Evolutionary conservation across 2,329 filamentous ascomycete genomes (phyloP).

Genomic region (Talaromyces sp.): DNA sequence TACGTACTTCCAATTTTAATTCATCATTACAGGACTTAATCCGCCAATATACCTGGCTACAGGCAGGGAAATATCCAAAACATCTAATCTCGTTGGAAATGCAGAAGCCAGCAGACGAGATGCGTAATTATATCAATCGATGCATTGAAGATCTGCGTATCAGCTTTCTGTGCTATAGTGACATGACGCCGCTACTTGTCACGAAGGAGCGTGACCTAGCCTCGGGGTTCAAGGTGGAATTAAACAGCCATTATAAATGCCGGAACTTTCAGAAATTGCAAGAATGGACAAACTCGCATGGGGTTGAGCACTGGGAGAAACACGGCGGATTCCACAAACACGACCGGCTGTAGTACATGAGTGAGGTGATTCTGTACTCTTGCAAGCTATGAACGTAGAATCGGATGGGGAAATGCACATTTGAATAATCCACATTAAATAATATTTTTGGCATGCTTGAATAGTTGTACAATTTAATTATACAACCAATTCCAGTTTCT

Average conservation of each 20-base stretch:
- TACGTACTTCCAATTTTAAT: neutral
- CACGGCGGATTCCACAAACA: neutral
- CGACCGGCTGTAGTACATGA: neutral
- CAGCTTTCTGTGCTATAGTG: neutral
- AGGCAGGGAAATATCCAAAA: neutral
- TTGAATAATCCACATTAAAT: too few relatives aligned
- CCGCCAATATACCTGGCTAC: conserved; percentile 6
- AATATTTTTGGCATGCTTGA: too few relatives aligned
- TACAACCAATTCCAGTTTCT: too few relatives aligned
- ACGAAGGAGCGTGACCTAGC: conserved; percentile 1
- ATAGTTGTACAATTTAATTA: too few relatives aligned
- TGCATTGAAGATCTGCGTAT: conserved; percentile 5
- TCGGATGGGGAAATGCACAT: too few relatives aligned
- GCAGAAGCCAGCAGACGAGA: conserved; percentile 3
- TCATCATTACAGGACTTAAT: neutral
- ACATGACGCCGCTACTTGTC: conserved; percentile 3
- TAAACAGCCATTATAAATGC: conserved; percentile 4
- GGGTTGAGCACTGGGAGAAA: conserved; percentile 3
- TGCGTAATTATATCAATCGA: neutral
- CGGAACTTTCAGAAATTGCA: conserved; percentile 1
- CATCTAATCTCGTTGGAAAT: neutral
- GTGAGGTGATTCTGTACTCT: neutral
- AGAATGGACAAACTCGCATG: conserved; percentile 1
- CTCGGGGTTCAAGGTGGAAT: conserved; percentile 1
- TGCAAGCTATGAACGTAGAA: too few relatives aligned